Evolutionary conservation across 1,139 yeast genomes (phyloP), one percentile per base, ranked within the genome.

Genomic region (Diutina pseudorugosa): DNA sequence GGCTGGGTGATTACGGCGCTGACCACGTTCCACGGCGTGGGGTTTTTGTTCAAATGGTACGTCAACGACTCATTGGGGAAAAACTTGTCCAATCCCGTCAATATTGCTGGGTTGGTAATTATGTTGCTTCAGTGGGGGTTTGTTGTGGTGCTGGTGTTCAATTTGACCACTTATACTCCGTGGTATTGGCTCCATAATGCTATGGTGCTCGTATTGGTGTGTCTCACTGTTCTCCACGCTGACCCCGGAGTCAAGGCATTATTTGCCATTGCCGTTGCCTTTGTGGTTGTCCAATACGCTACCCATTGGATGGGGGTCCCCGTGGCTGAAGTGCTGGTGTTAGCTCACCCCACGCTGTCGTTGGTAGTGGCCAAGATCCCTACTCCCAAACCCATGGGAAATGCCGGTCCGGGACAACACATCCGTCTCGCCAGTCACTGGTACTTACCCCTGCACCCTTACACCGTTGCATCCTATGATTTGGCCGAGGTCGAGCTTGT

Each of bases 1-100:
- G 83, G 94, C 1, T 69, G 97, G 57, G 56, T 83, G 1, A 77
- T 85, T 4, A 72, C 85, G 0, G 57, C 75, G 0, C 67, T 79
- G 45, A 78, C 80, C 0, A 50, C 74, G 0, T 50, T 78, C 11
- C 98, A 90, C 61, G 74, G 85, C 0, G 55, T 73, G 33, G 82
- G 81, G n/a, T 87, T 71, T 65, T 53, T 75, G 2, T 62, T 64
- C 25, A 70, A 69, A 56, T 84, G 85, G 82, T 58, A 62, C 27
- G 54, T 54, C 36, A 66, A 62, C 14, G 71, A 71, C 1, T 59
- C 66, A 1, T 76, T 58, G 57, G 77, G 8, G 66, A 76, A 51
- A 65, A 67, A 51, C 36, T 52, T 70, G 2, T 49, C 50, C 45
- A 90, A 90, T 61, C 65, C 84, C 8, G 66, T 79, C 33, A 97